Percentiles rank a stretch among this genome's conserved stretches.
These are phyloP conservation scores for Diplodia sapinea DNA, from an alignment of 2,329 filamentous ascomycete species.

Conservation along the genomic window DNA sequence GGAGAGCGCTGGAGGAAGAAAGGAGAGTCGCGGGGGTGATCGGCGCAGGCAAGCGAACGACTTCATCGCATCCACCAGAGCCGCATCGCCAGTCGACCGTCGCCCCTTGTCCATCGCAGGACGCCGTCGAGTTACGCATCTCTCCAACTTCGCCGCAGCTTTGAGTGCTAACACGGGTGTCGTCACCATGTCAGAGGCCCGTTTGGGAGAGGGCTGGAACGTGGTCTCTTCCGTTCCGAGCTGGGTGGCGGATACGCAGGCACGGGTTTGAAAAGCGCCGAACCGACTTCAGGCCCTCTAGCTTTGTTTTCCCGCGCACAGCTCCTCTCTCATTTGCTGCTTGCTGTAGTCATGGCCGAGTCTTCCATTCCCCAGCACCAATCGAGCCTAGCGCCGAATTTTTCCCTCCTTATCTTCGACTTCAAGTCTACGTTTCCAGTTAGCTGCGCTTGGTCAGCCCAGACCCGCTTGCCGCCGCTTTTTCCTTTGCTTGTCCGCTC, in stretches of 20 bases:
- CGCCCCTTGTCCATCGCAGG: not conserved
- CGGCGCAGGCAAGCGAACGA: not conserved
- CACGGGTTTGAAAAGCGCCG: conserved; percentile 24
- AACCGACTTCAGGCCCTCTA: conserved; percentile 14
- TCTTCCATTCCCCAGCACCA: conserved; percentile 10
- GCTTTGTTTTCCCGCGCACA: conserved; percentile 1
- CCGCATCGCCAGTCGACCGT: not conserved
- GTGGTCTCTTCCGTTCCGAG: conserved; percentile 22
- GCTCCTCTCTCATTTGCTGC: conserved; percentile 24
- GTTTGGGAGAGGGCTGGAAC: conserved; percentile 22
- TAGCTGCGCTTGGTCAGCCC: conserved; percentile 18
- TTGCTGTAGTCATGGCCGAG: conserved; percentile 17
- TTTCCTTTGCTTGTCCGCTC: not conserved
- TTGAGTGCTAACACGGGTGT: not conserved
- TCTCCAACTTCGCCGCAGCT: not conserved
- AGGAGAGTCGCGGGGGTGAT: not conserved
- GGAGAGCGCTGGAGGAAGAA: not conserved
- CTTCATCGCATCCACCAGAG: not conserved
- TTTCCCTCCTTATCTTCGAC: conserved; percentile 24
- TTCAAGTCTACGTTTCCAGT: not conserved
- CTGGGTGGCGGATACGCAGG: conserved; percentile 7
- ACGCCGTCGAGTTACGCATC: not conserved
- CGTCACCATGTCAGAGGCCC: conserved; percentile 19
- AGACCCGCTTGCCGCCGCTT: conserved; percentile 8
- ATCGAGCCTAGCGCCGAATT: conserved; percentile 11